Evolutionary conservation across 1,284 basidiomycete genomes (phyloP), one percentile per base, ranked within the genome.

Genomic region (Pulchroboletus neoregius): DNA sequence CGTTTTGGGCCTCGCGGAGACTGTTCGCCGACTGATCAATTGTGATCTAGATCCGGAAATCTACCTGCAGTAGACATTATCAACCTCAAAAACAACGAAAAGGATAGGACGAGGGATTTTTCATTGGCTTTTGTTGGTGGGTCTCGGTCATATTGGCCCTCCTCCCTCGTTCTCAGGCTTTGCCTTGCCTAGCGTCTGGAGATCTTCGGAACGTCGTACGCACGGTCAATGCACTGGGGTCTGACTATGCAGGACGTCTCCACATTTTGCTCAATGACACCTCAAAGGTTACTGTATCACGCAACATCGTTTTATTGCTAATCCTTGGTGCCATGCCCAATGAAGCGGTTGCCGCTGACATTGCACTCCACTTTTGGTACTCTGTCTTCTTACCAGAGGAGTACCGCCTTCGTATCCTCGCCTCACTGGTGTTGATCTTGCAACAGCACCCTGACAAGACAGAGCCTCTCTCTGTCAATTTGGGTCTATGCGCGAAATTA

Each of bases 281-380:
- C 15, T 57, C 61, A 6, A 43, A 53, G 6, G 31, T 39, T 3
- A 54, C 61, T 5, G 55, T 63, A 10, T 54, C 58, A 11, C 68
- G 72, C 27, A 74, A 68, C 39, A 47, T 72, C 6, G 37, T 71
- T 1, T 42, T 74, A 13, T 63, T 75, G 8, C 50, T 64, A 5
- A 61, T 73, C 20, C 63, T 73, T 3, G 66, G 67, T 13, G 56
- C 51, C 23, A 53, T 63, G 37, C 45, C 55, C 1, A 66, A 66
- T 11, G 51, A 53, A 30, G 41, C 24, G 7, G 45, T 56, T 5
- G 71, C 68, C 2, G 68, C 65, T 0, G 72, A 75, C 39, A 53
- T 68, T 3, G 72, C 71, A 13, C 63, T 75, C 18, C 74, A 75
- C 46, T 65, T 69, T 35, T 74, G 71, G 69, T 71, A 70, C 41